Evolutionary conservation across 2,329 filamentous ascomycete genomes (phyloP).

Genomic region (Verticillium dahliae): DNA sequence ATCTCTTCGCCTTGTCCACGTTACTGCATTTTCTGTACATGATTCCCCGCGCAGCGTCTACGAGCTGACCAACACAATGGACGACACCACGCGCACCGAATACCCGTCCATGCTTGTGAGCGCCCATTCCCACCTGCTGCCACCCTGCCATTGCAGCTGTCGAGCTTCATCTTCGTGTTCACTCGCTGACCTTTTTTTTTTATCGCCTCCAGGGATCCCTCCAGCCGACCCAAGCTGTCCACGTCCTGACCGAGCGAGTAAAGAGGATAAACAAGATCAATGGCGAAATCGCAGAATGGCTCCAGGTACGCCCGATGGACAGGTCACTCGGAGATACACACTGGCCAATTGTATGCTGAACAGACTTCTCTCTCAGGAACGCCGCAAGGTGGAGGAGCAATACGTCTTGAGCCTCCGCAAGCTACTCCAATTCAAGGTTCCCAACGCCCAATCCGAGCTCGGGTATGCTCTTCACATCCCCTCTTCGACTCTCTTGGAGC

Average conservation of each 20-base stretch:
- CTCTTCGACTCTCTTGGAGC: too few relatives aligned
- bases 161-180: not conserved
- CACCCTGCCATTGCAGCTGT: not conserved
- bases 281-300: constrained; percentile 88
- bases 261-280: constrained; percentile 83
- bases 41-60: constrained; percentile 10
- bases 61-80: constrained; percentile 42
- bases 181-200: constrained; percentile 6
- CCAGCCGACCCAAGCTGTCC: constrained; percentile 74
- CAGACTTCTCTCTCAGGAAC: constrained; percentile 57
- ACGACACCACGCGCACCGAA: constrained; percentile 75
- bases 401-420: constrained; percentile 80
- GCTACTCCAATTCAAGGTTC: constrained; percentile 66
- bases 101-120: constrained; percentile 93
- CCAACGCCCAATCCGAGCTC: constrained; percentile 72
- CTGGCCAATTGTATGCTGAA: not conserved
- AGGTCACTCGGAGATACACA: not conserved
- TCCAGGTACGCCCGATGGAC: constrained; percentile 60
- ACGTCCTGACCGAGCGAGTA: constrained; percentile 78
- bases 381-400: constrained; percentile 82
- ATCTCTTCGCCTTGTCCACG: constrained; percentile 5
- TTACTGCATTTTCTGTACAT: constrained; percentile 8
- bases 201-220: constrained; percentile 60
- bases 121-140: constrained; percentile 9
- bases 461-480: constrained; percentile 55